A percentile compares a stretch with the other conserved stretches of the same genome.
These are phyloP conservation scores for Xylaria sp. DNA, from an alignment of 2,329 filamentous ascomycete genomes.

Conservation along the genomic window DNA sequence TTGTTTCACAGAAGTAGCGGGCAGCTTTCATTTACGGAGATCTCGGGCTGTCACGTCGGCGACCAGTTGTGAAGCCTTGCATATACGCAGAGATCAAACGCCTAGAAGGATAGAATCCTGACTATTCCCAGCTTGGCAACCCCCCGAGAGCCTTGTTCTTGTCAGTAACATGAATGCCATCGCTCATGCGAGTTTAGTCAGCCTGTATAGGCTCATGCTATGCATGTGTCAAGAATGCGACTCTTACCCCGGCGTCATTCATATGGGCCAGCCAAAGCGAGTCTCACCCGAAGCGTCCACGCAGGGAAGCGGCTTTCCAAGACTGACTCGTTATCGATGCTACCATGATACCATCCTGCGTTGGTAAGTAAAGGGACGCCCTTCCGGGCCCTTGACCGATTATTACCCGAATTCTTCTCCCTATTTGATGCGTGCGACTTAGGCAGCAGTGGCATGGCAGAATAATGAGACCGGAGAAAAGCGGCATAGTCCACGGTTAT, in stretches of 20 bases:
- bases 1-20: neutral
- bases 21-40: neutral
- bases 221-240: conserved; percentile 7
- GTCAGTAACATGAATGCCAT: neutral
- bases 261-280: neutral
- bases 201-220: neutral
- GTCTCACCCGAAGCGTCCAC: neutral
- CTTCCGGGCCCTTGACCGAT: conserved; percentile 3
- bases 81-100: conserved; percentile 2
- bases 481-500: neutral
- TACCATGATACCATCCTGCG: conserved; percentile 14
- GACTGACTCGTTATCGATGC: neutral
- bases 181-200: neutral
- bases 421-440: conserved; percentile 8
- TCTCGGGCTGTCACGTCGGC: neutral
- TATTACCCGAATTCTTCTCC: neutral
- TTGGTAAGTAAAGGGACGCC: neutral
- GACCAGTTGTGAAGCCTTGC: neutral
- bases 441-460: conserved; percentile 8
- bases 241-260: neutral
- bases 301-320: neutral
- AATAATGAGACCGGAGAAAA: neutral
- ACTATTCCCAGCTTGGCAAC: neutral
- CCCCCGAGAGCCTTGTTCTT: conserved; percentile 3
- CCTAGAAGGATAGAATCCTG: neutral